Evolutionary conservation across 1,139 yeast genomes (phyloP), one percentile per base, ranked within the genome.

Genomic region (Blastobotrys malaysiensis): DNA sequence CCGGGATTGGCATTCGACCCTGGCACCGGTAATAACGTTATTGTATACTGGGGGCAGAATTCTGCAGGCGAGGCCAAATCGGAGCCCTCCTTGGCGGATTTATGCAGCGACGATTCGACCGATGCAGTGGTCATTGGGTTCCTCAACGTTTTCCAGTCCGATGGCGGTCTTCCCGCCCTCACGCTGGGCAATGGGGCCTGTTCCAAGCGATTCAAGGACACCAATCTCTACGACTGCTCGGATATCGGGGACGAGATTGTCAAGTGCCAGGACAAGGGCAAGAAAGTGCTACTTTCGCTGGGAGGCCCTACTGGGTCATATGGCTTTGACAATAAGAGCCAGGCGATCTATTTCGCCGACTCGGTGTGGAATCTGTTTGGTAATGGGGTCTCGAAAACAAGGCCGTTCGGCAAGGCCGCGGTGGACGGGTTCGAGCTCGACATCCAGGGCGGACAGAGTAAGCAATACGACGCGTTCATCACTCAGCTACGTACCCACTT

Each of bases 11-110:
- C 48, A 7, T 46, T 46, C 39, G 21, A 46, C 39, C 14, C 39
- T 14, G 27, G 18, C 39, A 22, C 39, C 14, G 21, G 27, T 13
- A 24, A 14, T 27, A 52, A 52, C 36, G 39, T 52, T 11, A 96
- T 85, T 27, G 78, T 88, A 14, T 89, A 89, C 72, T 90, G 97
- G 97, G 97, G 97, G 48, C 97, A 90, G 72, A 82, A 84, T 65
- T 83, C 95, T 16, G 86, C 82, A 31, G 89, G 89, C 14, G 55
- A 57, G 56, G 21, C 55, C 57, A 43, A 85, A 89, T 66, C 80
- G 47, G 96, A 89, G 69, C 75, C 80, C 56, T 69, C 79, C 16
- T 76, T 90, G 55, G 75, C 84, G 6, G 70, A 76, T 55, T 88
- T 89, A 73, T 90, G 97, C 75, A 75, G 78, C 55, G 77, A 81